Percentiles rank a stretch among this genome's conserved stretches.
Evolutionary conservation across 2,329 filamentous ascomycete genomes (phyloP).

Genomic region (Alternaria brassicae): DNA sequence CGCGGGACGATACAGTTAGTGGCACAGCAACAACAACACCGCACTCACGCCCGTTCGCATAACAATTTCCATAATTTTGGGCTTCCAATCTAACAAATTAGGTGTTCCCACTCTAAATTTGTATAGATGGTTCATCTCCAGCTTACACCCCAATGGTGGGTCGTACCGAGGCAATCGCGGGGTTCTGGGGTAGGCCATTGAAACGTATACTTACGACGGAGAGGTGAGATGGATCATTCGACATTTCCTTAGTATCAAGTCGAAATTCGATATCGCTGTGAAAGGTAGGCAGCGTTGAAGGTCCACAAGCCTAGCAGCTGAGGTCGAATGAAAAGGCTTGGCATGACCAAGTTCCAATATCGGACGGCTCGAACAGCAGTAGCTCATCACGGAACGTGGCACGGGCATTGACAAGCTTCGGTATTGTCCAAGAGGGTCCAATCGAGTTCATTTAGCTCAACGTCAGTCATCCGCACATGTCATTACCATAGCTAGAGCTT

Average conservation of each 20-base stretch:
- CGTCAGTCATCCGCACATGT: conserved; percentile 31
- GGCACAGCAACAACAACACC: neutral
- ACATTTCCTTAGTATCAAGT: neutral
- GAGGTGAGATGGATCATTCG: neutral
- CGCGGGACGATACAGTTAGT: neutral
- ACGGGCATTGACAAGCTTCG: conserved; percentile 24
- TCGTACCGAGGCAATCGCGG: conserved; percentile 4
- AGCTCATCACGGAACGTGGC: conserved; percentile 32
- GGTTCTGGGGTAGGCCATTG: conserved; percentile 6
- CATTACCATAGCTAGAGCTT: conserved; percentile 34
- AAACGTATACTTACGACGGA: neutral
- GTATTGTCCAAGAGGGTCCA: conserved; percentile 23
- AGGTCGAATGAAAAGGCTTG: conserved; percentile 44
- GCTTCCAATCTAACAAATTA: neutral
- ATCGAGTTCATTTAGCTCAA: conserved; percentile 42
- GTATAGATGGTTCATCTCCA: neutral
- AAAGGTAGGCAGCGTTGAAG: neutral
- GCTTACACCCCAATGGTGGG: neutral
- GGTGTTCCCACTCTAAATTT: neutral
- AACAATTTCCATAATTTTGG: neutral
- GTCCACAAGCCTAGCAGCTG: conserved; percentile 18
- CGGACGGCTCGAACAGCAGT: conserved; percentile 24
- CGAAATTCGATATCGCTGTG: conserved; percentile 15
- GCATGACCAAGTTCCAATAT: conserved; percentile 38
- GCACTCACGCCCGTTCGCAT: neutral